Conservation (phyloP, 306 rosid species). For the Casuarina cunninghamiana region DNA sequence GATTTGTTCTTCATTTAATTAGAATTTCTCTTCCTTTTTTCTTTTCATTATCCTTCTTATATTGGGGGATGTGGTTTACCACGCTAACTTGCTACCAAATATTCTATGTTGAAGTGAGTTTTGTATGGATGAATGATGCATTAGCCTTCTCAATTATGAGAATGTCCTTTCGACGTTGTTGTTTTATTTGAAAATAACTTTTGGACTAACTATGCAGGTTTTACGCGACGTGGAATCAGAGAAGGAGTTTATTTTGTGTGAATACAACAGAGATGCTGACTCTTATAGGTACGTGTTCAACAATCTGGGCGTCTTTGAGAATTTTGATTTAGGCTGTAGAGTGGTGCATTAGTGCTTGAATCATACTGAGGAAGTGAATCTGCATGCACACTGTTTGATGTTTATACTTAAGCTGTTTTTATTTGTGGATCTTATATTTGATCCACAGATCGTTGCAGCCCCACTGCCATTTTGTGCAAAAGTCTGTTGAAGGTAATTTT, state of each 20-base stretch:
- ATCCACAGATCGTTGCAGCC: not conserved
- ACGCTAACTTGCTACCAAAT: not conserved
- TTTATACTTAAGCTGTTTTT: constrained; percentile 9
- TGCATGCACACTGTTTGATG: not conserved
- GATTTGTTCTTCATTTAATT: not conserved
- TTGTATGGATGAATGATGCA: not conserved
- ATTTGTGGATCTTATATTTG: constrained; percentile 6
- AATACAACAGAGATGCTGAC: constrained; percentile 95
- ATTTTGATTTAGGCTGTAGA: not conserved
- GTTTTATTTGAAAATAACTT: not conserved
- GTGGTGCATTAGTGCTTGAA: constrained; percentile 3
- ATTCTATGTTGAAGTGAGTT: not conserved
- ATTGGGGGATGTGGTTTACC: not conserved
- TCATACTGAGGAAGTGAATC: not conserved
- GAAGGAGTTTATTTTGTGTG: constrained; percentile 90
- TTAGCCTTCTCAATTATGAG: not conserved
- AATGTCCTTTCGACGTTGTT: not conserved
- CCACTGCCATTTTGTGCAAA: not conserved
- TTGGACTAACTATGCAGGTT: constrained; percentile 53
- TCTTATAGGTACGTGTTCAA: constrained; percentile 64
- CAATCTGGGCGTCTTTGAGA: constrained; percentile 9
- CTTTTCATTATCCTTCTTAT: not conserved
- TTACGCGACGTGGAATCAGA: constrained; percentile 61
- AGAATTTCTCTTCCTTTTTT: not conserved
- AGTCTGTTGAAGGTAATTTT: not conserved